Evolutionary conservation across 371 early-diverging fungal species (phyloP), one percentile per base, ranked within the genome.

Genomic region (Mucor mucedo): DNA sequence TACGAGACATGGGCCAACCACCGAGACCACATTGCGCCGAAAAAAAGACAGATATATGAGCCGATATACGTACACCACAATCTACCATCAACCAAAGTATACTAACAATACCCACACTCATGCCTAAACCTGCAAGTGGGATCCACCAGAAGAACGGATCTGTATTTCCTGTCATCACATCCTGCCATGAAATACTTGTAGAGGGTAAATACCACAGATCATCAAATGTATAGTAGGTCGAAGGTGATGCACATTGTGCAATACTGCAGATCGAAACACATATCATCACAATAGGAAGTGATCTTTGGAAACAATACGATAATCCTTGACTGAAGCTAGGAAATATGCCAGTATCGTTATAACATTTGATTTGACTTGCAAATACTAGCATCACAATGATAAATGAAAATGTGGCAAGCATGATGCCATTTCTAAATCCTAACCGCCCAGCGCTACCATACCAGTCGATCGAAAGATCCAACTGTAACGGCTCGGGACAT

Each of bases 401-500:
- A 65, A 88, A 90, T 1, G 90, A 79, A 62, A 91, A 83, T 0
- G 87, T 84, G 11, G 88, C 77, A 30, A 91, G 68, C 53, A 90
- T 87, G 65, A 90, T 89, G 11, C 91, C 87, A 54, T 90, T 87
- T 32, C 93, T 78, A 63, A 89, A 89, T 6, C 91, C 84, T 33
- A 88, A 66, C 21, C 91, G 83, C 49, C 90, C 90, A 39, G 91
- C 72, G 60, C 91, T 89, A 14, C 90, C 89, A 68, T 91, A 91
- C 84, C 81, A 87, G 73, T 92, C 90, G 30, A 92, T 78, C 1
- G 72, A 66, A 30, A 92, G 63, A 29, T 82, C 77, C 5, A 93
- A 32, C 4, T 79, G 69, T 10, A 87, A 50, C 0, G 86, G 86
- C 2, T 81, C 72, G 11, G 78, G 64, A 39, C 85, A 86, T 0